Conservation (phyloP, 371 early-diverging fungal genomes). For the Fennellomyces sp. region DNA sequence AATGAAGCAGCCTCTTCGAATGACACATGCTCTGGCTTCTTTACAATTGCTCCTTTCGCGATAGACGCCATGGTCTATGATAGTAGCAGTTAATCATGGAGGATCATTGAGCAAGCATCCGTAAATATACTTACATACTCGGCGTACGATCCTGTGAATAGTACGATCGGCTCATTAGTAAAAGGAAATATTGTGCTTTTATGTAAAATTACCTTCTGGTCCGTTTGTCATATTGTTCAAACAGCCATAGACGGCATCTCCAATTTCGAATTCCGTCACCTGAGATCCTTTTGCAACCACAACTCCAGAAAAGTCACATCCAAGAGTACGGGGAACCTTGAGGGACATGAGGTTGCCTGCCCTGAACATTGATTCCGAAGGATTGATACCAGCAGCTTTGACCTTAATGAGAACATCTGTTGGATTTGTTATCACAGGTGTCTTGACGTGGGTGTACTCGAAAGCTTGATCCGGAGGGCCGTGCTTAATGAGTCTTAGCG, state of each 20-base stretch:
- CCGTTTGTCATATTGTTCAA: too few species aligned
- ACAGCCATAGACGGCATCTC: slow-evolving; percentile 57
- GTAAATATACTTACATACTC: slow-evolving; percentile 32
- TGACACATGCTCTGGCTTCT: slow-evolving; percentile 43
- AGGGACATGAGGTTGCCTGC: slow-evolving; percentile 24
- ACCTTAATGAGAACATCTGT: slow-evolving; percentile 55
- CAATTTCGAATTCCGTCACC: slow-evolving; percentile 38
- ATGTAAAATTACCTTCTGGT: too few species aligned
- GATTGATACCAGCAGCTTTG: slow-evolving; percentile 62
- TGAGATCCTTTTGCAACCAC: slow-evolving; percentile 35
- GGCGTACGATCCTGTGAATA: slow-evolving; percentile 51
- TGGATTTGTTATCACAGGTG: slow-evolving; percentile 27
- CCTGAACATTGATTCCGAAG: slow-evolving; percentile 57
- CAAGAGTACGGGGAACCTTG: too few species aligned
- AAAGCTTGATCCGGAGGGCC: slow-evolving; percentile 29
- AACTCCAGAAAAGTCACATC: slow-evolving; percentile 52
- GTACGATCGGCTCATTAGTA: too few species aligned
- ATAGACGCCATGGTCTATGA: too few species aligned
- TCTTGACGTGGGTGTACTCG: slow-evolving; percentile 20
- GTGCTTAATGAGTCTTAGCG: slow-evolving; percentile 32
- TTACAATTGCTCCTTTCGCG: slow-evolving; percentile 39
- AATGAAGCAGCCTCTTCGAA: slow-evolving; percentile 51
- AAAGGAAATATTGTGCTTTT: too few species aligned
- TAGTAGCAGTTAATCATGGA: too few species aligned
- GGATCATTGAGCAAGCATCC: too few species aligned